phyloP scores from a whole-genome alignment of 306 rosid genomes.

The Sphenostylis stenocarpa region DNA sequence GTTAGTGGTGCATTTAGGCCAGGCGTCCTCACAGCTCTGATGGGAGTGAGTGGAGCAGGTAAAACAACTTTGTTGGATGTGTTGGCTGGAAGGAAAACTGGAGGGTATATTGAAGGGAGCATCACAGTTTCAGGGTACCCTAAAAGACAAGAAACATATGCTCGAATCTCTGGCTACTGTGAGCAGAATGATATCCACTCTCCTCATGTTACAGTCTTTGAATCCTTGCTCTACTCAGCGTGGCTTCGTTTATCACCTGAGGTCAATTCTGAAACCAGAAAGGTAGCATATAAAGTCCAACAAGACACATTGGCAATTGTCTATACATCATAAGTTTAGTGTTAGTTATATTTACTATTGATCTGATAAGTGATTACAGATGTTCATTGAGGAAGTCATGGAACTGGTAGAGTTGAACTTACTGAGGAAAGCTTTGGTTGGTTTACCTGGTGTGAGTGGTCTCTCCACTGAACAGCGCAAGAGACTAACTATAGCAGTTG shows the following conservation, averaged over 20 bases:
- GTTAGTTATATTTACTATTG: background rate
- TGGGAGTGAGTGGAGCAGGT: slow-evolving; percentile 93
- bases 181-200: slow-evolving; percentile 87
- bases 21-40: slow-evolving; percentile 77
- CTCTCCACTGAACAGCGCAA: slow-evolving; percentile 48
- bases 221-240: slow-evolving; percentile 70
- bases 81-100: slow-evolving; percentile 80
- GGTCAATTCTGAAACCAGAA: slow-evolving; percentile 50
- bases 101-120: slow-evolving; percentile 68
- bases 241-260: slow-evolving; percentile 72
- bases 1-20: slow-evolving; percentile 80
- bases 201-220: slow-evolving; percentile 74
- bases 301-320: background rate
- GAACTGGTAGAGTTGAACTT: slow-evolving; percentile 42
- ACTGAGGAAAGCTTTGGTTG: slow-evolving; percentile 31
- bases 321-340: background rate
- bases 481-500: slow-evolving; percentile 48
- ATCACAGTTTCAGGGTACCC: slow-evolving; percentile 69
- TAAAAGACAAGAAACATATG: slow-evolving; percentile 70
- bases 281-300: slow-evolving; percentile 36
- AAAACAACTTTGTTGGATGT: slow-evolving; percentile 88
- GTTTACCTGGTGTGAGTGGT: slow-evolving; percentile 47
- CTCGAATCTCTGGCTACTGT: slow-evolving; percentile 75
- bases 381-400: slow-evolving; percentile 51
- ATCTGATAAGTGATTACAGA: slow-evolving; percentile 25